A percentile compares a stretch with the other conserved stretches of the same genome.
Evolutionary conservation across 2,329 filamentous ascomycete species (phyloP).

Genomic region (Aspergillus sp.): DNA sequence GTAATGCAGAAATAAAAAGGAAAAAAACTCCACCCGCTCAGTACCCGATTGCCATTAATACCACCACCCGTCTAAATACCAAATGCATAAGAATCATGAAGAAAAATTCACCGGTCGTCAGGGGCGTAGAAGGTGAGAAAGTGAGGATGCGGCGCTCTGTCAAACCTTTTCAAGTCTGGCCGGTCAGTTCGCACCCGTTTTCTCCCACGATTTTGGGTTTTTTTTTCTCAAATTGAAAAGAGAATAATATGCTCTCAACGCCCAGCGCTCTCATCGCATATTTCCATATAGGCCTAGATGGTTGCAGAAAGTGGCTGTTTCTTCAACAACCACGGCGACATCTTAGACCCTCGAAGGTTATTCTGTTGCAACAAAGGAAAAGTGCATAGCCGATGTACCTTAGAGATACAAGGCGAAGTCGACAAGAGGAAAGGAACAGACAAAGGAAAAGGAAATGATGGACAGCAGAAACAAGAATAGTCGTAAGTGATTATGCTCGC

Average conservation of each 20-base stretch:
- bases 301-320: neutral
- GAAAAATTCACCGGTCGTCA: constrained; percentile 8
- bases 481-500: constrained; percentile 20
- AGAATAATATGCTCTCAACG: constrained; percentile 6
- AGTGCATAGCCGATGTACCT: neutral
- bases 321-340: neutral
- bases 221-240: neutral
- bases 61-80: constrained; percentile 23
- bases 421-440: constrained; percentile 19
- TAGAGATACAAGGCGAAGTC: neutral
- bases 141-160: neutral
- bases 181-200: neutral
- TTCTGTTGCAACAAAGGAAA: constrained; percentile 18
- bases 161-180: neutral
- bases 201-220: constrained; percentile 3
- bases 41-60: constrained; percentile 19
- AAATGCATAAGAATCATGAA: constrained; percentile 21
- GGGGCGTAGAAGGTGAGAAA: constrained; percentile 8
- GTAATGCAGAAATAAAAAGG: constrained; percentile 19
- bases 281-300: neutral
- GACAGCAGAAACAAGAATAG: constrained; percentile 15
- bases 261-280: constrained; percentile 7
- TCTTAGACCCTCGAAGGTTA: neutral
- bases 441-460: constrained; percentile 10
- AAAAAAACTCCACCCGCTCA: constrained; percentile 24